These are phyloP conservation scores for Colletotrichum plurivorum DNA, from an alignment of 2,329 filamentous ascomycete species.

Conservation along the genomic window DNA sequence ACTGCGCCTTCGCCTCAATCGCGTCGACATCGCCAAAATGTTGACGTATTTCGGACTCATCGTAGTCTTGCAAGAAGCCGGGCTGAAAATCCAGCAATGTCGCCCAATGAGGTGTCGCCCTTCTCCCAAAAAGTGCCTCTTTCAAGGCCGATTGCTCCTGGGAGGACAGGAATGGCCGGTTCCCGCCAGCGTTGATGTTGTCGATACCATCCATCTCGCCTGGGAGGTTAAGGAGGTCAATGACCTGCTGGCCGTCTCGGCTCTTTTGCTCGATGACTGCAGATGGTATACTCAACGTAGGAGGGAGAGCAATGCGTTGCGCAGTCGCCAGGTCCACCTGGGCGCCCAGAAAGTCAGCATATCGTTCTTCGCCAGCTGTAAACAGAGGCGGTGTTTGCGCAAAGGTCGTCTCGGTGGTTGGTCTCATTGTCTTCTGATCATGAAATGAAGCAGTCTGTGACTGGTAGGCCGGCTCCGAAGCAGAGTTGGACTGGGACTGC, in stretches of 20 bases:
- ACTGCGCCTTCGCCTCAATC: slow-evolving; percentile 57
- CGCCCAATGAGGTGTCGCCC: slow-evolving; percentile 54
- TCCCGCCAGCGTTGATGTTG: slow-evolving; percentile 36
- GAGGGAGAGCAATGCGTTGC: neutral
- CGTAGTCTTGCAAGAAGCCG: slow-evolving; percentile 51
- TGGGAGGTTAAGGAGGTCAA: slow-evolving; percentile 35
- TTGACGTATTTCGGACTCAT: slow-evolving; percentile 20
- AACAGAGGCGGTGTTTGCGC: slow-evolving; percentile 34
- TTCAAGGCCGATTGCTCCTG: slow-evolving; percentile 43
- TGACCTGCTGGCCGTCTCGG: slow-evolving; percentile 39
- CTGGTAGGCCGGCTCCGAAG: neutral
- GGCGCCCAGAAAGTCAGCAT: slow-evolving; percentile 15
- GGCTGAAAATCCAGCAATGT: slow-evolving; percentile 66
- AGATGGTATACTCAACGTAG: neutral
- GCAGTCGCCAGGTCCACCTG: neutral
- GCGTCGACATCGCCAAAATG: slow-evolving; percentile 57
- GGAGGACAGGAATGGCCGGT: slow-evolving; percentile 35
- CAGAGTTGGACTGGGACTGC: slow-evolving; percentile 3
- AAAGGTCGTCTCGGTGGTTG: neutral
- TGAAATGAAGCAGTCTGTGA: slow-evolving; percentile 7
- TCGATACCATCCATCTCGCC: slow-evolving; percentile 38
- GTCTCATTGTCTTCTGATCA: neutral
- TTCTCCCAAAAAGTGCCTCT: slow-evolving; percentile 45
- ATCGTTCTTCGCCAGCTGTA: slow-evolving; percentile 21
- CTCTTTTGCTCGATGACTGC: slow-evolving; percentile 35